Percentiles rank a stretch among this genome's conserved stretches.
These are phyloP conservation scores for Dothistroma pini DNA, from an alignment of 2,329 filamentous ascomycete genomes.

Conservation along the genomic window DNA sequence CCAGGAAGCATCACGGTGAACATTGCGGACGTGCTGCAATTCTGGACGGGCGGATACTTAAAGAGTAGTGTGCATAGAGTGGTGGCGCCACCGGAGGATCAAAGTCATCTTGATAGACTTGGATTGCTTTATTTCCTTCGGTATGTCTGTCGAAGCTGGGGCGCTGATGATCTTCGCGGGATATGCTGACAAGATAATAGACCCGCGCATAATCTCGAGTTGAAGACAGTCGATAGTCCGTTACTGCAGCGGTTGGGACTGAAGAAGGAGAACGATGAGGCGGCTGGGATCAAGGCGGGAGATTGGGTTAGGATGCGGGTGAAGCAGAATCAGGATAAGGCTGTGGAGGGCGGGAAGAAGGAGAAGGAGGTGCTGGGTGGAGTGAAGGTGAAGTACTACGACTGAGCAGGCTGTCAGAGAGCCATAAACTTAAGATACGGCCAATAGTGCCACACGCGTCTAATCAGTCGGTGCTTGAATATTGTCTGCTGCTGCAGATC, in stretches of 20 bases:
- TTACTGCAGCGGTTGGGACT: conserved; percentile 25
- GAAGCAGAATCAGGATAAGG: conserved; percentile 29
- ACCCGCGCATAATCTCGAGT: conserved; percentile 26
- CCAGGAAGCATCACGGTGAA: conserved; percentile 42
- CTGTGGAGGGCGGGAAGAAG: conserved; percentile 18
- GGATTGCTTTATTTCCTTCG: conserved; percentile 44
- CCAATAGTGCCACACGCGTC: too few relatives aligned
- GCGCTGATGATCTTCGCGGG: too few relatives aligned
- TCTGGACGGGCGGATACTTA: conserved; percentile 42
- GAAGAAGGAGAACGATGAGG: conserved; percentile 21
- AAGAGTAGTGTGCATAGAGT: conserved; percentile 52
- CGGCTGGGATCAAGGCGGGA: conserved; percentile 26
- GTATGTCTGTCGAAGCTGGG: conserved; percentile 4
- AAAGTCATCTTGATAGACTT: conserved; percentile 43
- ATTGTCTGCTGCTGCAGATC: background rate
- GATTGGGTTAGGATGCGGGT: conserved; percentile 31
- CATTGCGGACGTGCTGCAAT: conserved; percentile 40
- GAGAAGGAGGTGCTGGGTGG: conserved; percentile 31
- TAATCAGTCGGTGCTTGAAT: too few relatives aligned
- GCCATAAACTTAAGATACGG: too few relatives aligned
- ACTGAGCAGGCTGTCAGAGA: conserved; percentile 11
- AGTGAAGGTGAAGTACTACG: conserved; percentile 34
- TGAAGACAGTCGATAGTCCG: conserved; percentile 31
- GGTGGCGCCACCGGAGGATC: conserved; percentile 47
- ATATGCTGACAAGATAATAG: conserved; percentile 10